Evolutionary conservation across 1,284 basidiomycete species (phyloP), one percentile per base, ranked within the genome.

Genomic region (Boletus semigastroideus): DNA sequence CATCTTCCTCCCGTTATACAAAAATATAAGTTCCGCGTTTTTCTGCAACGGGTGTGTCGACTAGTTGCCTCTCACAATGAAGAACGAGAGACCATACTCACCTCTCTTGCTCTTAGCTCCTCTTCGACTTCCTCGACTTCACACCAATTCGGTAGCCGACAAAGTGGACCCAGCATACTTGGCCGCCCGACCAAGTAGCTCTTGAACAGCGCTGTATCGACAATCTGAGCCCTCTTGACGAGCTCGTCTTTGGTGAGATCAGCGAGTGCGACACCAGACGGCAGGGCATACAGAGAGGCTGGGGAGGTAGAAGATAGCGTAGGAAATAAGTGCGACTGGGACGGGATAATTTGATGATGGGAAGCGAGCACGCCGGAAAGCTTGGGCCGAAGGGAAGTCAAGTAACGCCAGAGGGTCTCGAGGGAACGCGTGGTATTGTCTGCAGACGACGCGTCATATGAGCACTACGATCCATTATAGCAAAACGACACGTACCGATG

Each of bases 1-100:
- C 92, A 96, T 95, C 72, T 90, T 90, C 76, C 95, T 95, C 42
- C 93, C 94, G 62, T 92, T 86, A 68, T 98, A 99, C 36, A 99
- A 73, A 66, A 92, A 90, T 43, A 94, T 86, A 47, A 99, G 79
- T 68, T 99, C 97, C 2, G 86, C 81, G 64, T 84, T 91, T 84
- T 94, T 95, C 91, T 97, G 63, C 11, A 42, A 27, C 4, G 12
- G 48, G 28, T 33, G 42, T 55, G 55, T 51, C 38, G 53, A 39
- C 43, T 2, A 49, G 16, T 27, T 30, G 1, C 14, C 9, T 27
- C n/a, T 30, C 31, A 20, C n/a, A n/a, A 17, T 8, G n/a, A 25
- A 17, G 5, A 38, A 22, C n/a, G 22, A 10, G 4, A 46, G 31
- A 25, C 19, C 3, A 7, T 43, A 61, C 78, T 49, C 57, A 93